A percentile compares a stretch with the other conserved stretches of the same genome.
These are phyloP conservation scores for Chlorophyllum brunneum DNA, from an alignment of 768 basidiomycete genomes.

Conservation along the genomic window DNA sequence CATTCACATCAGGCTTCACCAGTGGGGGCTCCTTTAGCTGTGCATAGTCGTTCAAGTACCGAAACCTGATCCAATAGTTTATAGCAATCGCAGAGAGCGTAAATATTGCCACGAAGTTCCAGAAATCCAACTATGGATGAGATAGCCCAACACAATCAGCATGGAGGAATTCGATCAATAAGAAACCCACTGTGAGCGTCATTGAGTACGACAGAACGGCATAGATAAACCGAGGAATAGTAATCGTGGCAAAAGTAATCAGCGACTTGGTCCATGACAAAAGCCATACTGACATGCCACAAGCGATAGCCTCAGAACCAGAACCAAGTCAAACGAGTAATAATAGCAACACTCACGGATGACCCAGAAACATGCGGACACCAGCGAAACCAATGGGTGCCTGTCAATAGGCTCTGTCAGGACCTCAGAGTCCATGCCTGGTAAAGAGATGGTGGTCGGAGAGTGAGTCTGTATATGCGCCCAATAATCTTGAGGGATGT, in stretches of 20 bases:
- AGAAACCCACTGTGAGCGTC: conserved; percentile 69
- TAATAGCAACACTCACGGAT: conserved; percentile 50
- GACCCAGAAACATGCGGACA: conserved; percentile 84
- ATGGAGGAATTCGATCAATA: conserved; percentile 8
- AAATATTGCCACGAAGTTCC: conserved; percentile 82
- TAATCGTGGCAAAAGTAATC: conserved; percentile 78
- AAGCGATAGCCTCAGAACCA: not conserved
- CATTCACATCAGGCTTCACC: conserved; percentile 77
- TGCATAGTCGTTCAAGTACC: conserved; percentile 71
- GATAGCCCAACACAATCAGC: not conserved
- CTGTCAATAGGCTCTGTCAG: conserved; percentile 33
- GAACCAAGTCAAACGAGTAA: not conserved
- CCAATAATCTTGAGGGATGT: conserved; percentile 3
- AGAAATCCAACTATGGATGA: conserved; percentile 73
- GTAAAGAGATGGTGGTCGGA: not conserved
- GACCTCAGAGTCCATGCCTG: conserved; percentile 34
- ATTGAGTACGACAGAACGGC: conserved; percentile 80
- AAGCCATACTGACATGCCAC: conserved; percentile 59
- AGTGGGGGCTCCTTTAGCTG: conserved; percentile 79
- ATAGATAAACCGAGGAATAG: conserved; percentile 76
- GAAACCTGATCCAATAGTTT: conserved; percentile 84
- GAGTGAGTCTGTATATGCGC: conserved; percentile 11
- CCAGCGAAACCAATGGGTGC: conserved; percentile 72
- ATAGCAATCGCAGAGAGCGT: conserved; percentile 58
- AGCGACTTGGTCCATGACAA: conserved; percentile 74